Evolutionary conservation across 305 asterid species (phyloP).

Genomic region (Fraxinus sp.): DNA sequence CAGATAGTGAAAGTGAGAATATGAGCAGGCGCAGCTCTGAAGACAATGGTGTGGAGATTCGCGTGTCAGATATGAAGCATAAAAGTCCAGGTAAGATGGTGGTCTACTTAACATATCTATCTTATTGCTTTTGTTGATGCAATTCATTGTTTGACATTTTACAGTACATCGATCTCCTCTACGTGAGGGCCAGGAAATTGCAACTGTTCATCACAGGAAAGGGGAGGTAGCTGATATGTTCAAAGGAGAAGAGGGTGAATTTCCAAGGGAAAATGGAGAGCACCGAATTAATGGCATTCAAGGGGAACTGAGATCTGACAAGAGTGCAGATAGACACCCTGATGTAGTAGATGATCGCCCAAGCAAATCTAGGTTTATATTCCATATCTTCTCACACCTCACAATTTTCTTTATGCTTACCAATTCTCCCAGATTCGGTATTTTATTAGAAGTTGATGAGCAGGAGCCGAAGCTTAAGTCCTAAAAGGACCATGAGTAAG

Average conservation of each 20-base stretch:
- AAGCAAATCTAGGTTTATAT: slow-evolving; percentile 73
- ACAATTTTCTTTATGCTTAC: slow-evolving; percentile 27
- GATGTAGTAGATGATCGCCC: slow-evolving; percentile 72
- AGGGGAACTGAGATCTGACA: slow-evolving; percentile 45
- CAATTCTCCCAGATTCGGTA: slow-evolving; percentile 22
- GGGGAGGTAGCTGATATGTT: slow-evolving; percentile 48
- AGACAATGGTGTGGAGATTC: slow-evolving; percentile 47
- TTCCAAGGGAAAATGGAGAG: slow-evolving; percentile 80
- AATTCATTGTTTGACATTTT: slow-evolving; percentile 12
- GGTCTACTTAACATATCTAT: not conserved
- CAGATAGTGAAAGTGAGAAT: slow-evolving; percentile 56
- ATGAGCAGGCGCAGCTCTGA: slow-evolving; percentile 52
- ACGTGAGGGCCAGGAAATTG: slow-evolving; percentile 48
- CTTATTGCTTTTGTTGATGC: slow-evolving; percentile 7
- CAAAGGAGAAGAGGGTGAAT: slow-evolving; percentile 78
- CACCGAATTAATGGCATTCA: slow-evolving; percentile 66
- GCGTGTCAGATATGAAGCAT: slow-evolving; percentile 41
- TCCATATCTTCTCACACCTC: slow-evolving; percentile 20
- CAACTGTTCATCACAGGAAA: slow-evolving; percentile 38
- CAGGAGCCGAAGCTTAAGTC: slow-evolving; percentile 80
- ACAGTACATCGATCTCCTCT: slow-evolving; percentile 49
- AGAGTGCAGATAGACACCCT: slow-evolving; percentile 59
- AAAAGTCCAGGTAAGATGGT: slow-evolving; percentile 46
- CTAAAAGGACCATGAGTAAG: slow-evolving; percentile 63
- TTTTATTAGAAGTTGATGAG: slow-evolving; percentile 34